These are phyloP conservation scores for Lactarius akahatsu DNA, from an alignment of 768 basidiomycete species.

Conservation along the genomic window DNA sequence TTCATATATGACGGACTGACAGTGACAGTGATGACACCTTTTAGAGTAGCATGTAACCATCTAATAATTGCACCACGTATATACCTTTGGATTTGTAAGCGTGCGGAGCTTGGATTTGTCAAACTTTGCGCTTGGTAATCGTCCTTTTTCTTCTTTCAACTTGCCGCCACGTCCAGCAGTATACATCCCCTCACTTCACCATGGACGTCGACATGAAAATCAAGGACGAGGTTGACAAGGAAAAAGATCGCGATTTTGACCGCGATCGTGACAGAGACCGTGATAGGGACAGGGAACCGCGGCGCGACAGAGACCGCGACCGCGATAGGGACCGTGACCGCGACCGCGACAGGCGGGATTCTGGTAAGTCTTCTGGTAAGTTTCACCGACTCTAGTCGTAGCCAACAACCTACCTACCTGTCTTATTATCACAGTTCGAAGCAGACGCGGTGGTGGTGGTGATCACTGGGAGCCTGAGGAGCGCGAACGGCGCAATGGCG, in stretches of 20 bases:
- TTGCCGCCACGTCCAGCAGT: not conserved
- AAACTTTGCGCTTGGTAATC: not conserved
- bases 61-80: not conserved
- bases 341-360: conserved; percentile 52
- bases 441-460: conserved; percentile 40
- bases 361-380: conserved; percentile 42
- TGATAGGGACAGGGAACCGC: conserved; percentile 48
- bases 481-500: conserved; percentile 55
- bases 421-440: conserved; percentile 43
- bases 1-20: not conserved
- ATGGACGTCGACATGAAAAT: conserved; percentile 85
- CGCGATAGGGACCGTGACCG: conserved; percentile 39
- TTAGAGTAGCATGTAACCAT: not conserved
- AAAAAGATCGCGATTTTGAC: conserved; percentile 48
- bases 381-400: conserved; percentile 10
- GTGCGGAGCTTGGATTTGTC: conserved; percentile 12
- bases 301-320: conserved; percentile 49
- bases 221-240: conserved; percentile 73
- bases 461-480: conserved; percentile 90
- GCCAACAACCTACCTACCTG: conserved; percentile 23
- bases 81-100: not conserved
- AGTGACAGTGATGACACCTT: not conserved
- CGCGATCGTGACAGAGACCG: conserved; percentile 44
- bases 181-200: not conserved
- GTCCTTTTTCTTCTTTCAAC: not conserved